These are phyloP conservation scores for Tilletia horrida DNA, from an alignment of 1,284 basidiomycete species.

Conservation along the genomic window DNA sequence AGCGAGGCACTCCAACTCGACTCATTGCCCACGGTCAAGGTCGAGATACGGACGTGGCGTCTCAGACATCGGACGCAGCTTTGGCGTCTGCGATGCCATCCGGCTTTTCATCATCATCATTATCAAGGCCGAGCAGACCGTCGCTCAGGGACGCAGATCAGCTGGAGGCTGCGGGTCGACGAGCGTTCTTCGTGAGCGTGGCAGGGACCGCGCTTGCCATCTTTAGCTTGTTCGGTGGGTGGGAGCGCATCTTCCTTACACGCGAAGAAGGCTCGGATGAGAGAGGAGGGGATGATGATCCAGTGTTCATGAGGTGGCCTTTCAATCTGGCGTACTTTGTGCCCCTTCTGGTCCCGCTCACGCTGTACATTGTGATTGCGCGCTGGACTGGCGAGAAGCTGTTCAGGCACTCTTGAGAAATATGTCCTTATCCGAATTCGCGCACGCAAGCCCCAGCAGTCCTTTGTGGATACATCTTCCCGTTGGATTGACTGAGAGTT, in stretches of 20 bases:
- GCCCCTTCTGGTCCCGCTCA: slow-evolving; percentile 43
- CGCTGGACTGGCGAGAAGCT: slow-evolving; percentile 47
- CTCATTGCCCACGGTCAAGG: too few relatives aligned
- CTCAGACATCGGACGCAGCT: not conserved
- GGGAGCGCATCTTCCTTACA: not conserved
- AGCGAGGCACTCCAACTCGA: too few relatives aligned
- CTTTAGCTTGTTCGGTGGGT: slow-evolving; percentile 12
- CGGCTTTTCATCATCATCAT: too few relatives aligned
- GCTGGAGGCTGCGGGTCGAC: not conserved
- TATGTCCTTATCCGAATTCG: too few relatives aligned
- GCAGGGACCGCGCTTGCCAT: not conserved
- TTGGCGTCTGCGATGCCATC: not conserved
- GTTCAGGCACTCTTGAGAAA: slow-evolving; percentile 31
- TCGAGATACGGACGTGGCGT: too few relatives aligned
- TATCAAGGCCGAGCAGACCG: not conserved
- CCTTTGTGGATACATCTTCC: too few relatives aligned
- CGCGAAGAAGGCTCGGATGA: not conserved
- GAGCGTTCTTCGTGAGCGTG: not conserved
- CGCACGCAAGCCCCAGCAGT: too few relatives aligned
- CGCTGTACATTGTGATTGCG: slow-evolving; percentile 47
- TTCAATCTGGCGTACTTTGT: slow-evolving; percentile 38
- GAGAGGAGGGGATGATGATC: not conserved
- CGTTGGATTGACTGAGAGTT: too few relatives aligned
- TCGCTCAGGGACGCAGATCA: not conserved
- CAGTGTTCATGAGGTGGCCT: slow-evolving; percentile 24